Percentiles rank a stretch among this genome's conserved stretches.
Conservation (phyloP, 2,329 filamentous ascomycete genomes). For the Ploettnerulaceae sp. region DNA sequence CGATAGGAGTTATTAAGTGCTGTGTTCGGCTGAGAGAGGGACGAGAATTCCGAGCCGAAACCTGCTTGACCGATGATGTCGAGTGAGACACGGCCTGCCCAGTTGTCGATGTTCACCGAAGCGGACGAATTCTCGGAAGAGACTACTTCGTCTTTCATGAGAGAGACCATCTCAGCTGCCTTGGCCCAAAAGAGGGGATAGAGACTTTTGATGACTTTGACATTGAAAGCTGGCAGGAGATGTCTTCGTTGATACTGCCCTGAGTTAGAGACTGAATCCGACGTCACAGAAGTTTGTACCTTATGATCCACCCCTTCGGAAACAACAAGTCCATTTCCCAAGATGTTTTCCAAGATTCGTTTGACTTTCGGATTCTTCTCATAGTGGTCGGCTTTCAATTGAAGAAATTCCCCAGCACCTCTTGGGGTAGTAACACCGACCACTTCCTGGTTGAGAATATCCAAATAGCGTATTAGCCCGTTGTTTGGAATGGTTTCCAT, state of each 20-base stretch:
- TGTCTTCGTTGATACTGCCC: slow-evolving; percentile 65
- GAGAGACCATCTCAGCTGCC: slow-evolving; percentile 52
- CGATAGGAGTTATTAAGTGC: slow-evolving; percentile 54
- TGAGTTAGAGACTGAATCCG: neutral
- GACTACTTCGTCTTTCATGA: slow-evolving; percentile 15
- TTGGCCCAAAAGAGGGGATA: slow-evolving; percentile 81
- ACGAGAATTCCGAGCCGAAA: slow-evolving; percentile 62
- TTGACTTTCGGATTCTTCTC: slow-evolving; percentile 34
- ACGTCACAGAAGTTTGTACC: slow-evolving; percentile 32
- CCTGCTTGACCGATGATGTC: slow-evolving; percentile 70
- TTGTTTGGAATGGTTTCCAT: slow-evolving; percentile 18
- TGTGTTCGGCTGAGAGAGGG: slow-evolving; percentile 54
- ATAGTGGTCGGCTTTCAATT: slow-evolving; percentile 12
- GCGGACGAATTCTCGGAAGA: slow-evolving; percentile 20
- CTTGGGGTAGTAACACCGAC: slow-evolving; percentile 15
- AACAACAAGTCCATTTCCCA: slow-evolving; percentile 62
- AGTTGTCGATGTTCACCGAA: slow-evolving; percentile 34
- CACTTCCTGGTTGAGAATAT: slow-evolving; percentile 17
- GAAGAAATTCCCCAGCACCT: slow-evolving; percentile 13
- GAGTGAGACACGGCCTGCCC: slow-evolving; percentile 61
- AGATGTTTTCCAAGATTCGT: slow-evolving; percentile 40
- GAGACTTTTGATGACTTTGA: slow-evolving; percentile 77
- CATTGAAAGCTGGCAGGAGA: slow-evolving; percentile 73
- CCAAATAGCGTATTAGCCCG: slow-evolving; percentile 16
- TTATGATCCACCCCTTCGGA: slow-evolving; percentile 85